Conservation (phyloP, 352 stramenopile species). For the Phytopythium vexans region DNA sequence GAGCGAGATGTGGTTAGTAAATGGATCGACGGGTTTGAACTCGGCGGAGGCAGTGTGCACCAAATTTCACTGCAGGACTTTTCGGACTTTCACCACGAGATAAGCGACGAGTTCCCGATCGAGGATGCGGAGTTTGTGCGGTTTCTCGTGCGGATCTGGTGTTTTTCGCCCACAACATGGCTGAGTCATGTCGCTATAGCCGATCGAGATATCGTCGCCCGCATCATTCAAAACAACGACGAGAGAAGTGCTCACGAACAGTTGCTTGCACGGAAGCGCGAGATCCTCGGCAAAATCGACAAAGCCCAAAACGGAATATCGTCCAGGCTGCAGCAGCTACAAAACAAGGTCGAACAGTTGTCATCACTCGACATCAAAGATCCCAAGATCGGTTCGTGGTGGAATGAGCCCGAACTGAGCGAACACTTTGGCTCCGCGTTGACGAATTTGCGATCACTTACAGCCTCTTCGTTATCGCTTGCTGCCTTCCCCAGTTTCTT, state of each 20-base stretch:
- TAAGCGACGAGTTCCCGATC: slow-evolving; percentile 38
- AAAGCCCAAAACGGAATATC: slow-evolving; percentile 3
- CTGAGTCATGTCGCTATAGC: background rate
- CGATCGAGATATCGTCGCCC: slow-evolving; percentile 4
- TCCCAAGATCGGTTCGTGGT: slow-evolving; percentile 3
- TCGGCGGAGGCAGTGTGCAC: background rate
- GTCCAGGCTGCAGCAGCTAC: slow-evolving; percentile 3
- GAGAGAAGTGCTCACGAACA: slow-evolving; percentile 3
- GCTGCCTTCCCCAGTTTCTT: slow-evolving; percentile 15
- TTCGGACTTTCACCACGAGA: slow-evolving; percentile 37
- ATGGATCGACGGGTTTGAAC: slow-evolving; percentile 33
- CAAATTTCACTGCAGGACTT: slow-evolving; percentile 35
- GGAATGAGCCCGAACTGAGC: background rate
- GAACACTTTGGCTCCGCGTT: slow-evolving; percentile 11
- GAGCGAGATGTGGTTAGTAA: slow-evolving; percentile 22
- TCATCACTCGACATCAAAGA: background rate
- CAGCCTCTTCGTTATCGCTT: slow-evolving; percentile 12
- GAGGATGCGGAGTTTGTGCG: slow-evolving; percentile 64
- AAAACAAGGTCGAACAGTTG: background rate
- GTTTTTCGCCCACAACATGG: slow-evolving; percentile 26
- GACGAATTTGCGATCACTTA: slow-evolving; percentile 9
- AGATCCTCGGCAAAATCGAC: slow-evolving; percentile 20
- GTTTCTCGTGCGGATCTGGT: slow-evolving; percentile 62
- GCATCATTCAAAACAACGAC: slow-evolving; percentile 22
- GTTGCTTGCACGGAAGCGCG: slow-evolving; percentile 16